These are phyloP conservation scores for Didymosphaeria variabile DNA, from an alignment of 2,329 filamentous ascomycete genomes.

Conservation along the genomic window DNA sequence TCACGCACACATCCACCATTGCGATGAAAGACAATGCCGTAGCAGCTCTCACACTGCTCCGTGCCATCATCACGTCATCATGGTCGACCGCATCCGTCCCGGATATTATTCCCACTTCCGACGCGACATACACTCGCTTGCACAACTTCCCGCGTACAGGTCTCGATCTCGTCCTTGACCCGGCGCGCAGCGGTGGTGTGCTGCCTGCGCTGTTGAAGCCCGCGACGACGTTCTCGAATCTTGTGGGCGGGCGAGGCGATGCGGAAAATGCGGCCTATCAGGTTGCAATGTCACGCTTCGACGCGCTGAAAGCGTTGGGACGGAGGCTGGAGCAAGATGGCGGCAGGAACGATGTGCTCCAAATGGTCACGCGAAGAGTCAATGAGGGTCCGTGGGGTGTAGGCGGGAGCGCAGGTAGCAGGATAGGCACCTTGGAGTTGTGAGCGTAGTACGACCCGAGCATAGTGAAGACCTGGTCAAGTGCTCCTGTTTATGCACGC, in stretches of 20 bases:
- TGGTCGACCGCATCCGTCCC: slow-evolving; percentile 57
- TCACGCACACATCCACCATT: slow-evolving; percentile 63
- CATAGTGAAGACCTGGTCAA: neutral
- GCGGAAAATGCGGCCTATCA: slow-evolving; percentile 66
- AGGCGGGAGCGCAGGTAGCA: slow-evolving; percentile 53
- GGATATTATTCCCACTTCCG: slow-evolving; percentile 59
- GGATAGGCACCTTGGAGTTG: slow-evolving; percentile 57
- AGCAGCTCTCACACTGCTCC: slow-evolving; percentile 62
- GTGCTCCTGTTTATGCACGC: neutral
- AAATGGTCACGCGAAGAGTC: slow-evolving; percentile 53
- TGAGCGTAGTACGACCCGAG: slow-evolving; percentile 1
- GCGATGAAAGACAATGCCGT: slow-evolving; percentile 66
- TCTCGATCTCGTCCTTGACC: slow-evolving; percentile 61
- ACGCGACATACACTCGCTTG: slow-evolving; percentile 56
- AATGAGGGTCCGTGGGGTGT: slow-evolving; percentile 54
- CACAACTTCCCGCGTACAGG: slow-evolving; percentile 52
- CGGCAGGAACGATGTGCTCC: slow-evolving; percentile 51
- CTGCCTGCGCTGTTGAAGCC: slow-evolving; percentile 67
- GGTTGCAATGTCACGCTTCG: slow-evolving; percentile 66
- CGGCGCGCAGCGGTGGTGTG: slow-evolving; percentile 59
- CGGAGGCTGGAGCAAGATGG: slow-evolving; percentile 51
- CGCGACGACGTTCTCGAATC: slow-evolving; percentile 64
- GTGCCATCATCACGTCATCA: slow-evolving; percentile 62
- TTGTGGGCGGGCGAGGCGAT: slow-evolving; percentile 67
- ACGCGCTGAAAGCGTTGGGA: slow-evolving; percentile 62